These are phyloP conservation scores for Plasmodium adleri DNA, from an alignment of 169 alveolate species.

Conservation along the genomic window DNA sequence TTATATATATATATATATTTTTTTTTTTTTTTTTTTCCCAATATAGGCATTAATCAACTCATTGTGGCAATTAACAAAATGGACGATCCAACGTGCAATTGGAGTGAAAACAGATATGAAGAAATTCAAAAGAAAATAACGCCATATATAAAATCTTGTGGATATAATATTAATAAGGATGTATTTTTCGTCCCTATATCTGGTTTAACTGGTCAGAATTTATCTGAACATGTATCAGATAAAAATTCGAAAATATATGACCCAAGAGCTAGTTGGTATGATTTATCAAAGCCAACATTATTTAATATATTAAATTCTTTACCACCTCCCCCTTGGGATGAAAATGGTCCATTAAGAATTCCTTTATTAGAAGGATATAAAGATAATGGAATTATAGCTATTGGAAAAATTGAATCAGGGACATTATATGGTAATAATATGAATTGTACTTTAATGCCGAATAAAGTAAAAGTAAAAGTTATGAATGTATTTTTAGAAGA, in stretches of 20 bases:
- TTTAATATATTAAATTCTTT: conserved; percentile 88
- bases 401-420: conserved; percentile 94
- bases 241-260: conserved; percentile 72
- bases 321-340: conserved; percentile 85
- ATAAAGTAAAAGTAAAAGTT: conserved; percentile 89
- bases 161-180: conserved; percentile 92
- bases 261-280: conserved; percentile 86
- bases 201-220: conserved; percentile 97
- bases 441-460: conserved; percentile 91
- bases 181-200: conserved; percentile 96
- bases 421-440: conserved; percentile 84
- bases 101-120: conserved; percentile 94
- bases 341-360: conserved; percentile 89
- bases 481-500: conserved; percentile 89
- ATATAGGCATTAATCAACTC: conserved; percentile 95
- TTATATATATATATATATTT: not conserved
- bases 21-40: not conserved
- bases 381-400: conserved; percentile 93
- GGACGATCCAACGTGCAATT: conserved; percentile 98
- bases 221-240: conserved; percentile 88
- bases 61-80: conserved; percentile 98
- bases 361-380: conserved; percentile 94
- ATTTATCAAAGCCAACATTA: conserved; percentile 87
- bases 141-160: conserved; percentile 93
- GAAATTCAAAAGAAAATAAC: conserved; percentile 89